Evolutionary conservation across 2,329 filamentous ascomycete species (phyloP).

Genomic region (Diaporthe citriasiana): DNA sequence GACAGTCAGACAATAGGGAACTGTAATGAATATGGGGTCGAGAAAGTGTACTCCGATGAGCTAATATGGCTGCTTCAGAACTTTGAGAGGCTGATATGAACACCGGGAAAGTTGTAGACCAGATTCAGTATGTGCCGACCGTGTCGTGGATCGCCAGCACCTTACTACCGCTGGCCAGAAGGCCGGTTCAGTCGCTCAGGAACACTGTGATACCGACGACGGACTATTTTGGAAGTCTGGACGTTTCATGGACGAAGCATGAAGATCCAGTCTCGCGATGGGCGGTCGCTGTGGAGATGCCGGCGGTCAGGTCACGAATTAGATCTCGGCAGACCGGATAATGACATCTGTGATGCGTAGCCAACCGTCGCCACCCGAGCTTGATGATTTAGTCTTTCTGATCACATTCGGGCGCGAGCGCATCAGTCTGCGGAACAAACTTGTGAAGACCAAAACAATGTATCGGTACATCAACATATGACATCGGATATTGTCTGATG

Average conservation of each 20-base stretch:
- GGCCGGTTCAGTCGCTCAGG: neutral
- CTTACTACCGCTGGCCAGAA: slow-evolving; percentile 9
- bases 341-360: neutral
- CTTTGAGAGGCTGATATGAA: slow-evolving; percentile 21
- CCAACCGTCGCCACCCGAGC: neutral
- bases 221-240: neutral
- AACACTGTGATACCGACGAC: neutral
- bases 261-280: too few relatives aligned
- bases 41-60: neutral
- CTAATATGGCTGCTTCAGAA: slow-evolving; percentile 1
- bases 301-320: neutral
- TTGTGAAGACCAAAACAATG: too few relatives aligned
- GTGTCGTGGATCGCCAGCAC: slow-evolving; percentile 8
- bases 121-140: slow-evolving; percentile 7
- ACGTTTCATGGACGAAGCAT: slow-evolving; percentile 30
- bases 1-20: slow-evolving; percentile 14
- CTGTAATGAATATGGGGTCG: neutral
- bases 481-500: neutral
- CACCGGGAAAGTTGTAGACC: neutral
- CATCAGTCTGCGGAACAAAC: neutral
- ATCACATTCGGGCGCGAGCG: neutral
- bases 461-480: neutral
- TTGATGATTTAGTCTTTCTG: neutral
- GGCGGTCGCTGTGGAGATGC: neutral
- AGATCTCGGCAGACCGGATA: neutral